These are phyloP conservation scores for Fusarium sp. DNA, from an alignment of 2,329 filamentous ascomycete species.

Conservation along the genomic window DNA sequence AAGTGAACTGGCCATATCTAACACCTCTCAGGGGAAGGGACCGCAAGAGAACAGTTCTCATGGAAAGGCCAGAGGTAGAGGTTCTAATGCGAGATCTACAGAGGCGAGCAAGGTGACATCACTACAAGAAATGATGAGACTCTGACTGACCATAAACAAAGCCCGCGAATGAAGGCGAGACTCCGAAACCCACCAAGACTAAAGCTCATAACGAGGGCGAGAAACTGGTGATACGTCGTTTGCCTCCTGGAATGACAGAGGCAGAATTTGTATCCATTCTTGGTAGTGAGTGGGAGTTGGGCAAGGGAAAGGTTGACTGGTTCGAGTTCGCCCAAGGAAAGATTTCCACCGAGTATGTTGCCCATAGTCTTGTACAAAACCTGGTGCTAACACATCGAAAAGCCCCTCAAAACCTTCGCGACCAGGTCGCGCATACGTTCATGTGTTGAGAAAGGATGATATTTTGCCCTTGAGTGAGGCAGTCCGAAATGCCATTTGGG, in stretches of 20 bases:
- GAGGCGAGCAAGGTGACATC: conserved; percentile 47
- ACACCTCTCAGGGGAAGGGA: conserved; percentile 40
- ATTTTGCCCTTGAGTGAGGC: conserved; percentile 74
- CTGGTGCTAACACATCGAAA: conserved; percentile 26
- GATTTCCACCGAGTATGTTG: conserved; percentile 81
- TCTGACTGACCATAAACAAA: conserved; percentile 36
- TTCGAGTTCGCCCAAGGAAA: conserved; percentile 74
- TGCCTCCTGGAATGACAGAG: conserved; percentile 87
- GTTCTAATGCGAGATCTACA: conserved; percentile 44
- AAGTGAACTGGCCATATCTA: conserved; percentile 35
- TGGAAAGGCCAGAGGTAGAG: conserved; percentile 44
- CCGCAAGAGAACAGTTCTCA: conserved; percentile 38
- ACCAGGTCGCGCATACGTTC: conserved; percentile 84
- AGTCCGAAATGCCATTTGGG: conserved; percentile 77
- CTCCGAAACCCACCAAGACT: conserved; percentile 47
- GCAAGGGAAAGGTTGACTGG: conserved; percentile 89
- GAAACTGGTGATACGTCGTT: conserved; percentile 85
- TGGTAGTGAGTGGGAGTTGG: conserved; percentile 83
- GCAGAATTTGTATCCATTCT: conserved; percentile 78
- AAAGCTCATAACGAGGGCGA: conserved; percentile 65
- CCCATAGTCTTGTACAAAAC: not conserved
- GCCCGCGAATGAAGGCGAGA: conserved; percentile 45
- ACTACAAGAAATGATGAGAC: not conserved
- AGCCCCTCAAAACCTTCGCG: conserved; percentile 87
- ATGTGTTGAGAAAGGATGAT: conserved; percentile 77